Percentiles rank a stretch among this genome's conserved stretches.
Evolutionary conservation across 345 rosid genomes (phyloP).

Genomic region (Salix caprea): DNA sequence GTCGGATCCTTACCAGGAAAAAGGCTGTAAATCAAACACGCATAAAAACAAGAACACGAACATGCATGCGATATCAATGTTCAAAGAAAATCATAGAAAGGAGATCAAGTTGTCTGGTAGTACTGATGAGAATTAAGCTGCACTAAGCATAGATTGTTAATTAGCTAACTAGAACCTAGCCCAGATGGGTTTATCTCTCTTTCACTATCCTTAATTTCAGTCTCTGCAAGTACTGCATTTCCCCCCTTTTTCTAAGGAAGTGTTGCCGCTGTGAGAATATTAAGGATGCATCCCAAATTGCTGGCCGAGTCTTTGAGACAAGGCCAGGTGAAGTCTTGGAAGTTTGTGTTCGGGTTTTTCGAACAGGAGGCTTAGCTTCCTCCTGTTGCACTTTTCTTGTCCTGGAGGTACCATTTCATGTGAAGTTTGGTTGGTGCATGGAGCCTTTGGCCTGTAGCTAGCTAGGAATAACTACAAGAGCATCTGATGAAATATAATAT

Average conservation of each 20-base stretch:
- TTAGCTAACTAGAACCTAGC: not conserved
- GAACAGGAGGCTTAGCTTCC: not conserved
- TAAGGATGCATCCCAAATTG: too few species aligned
- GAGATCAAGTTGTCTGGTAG: conserved; percentile 10
- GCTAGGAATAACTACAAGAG: not conserved
- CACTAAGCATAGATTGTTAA: not conserved
- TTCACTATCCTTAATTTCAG: not conserved
- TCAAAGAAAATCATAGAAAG: not conserved
- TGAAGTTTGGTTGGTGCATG: not conserved
- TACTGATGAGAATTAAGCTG: conserved; percentile 4
- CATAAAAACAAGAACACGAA: not conserved
- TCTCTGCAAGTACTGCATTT: not conserved
- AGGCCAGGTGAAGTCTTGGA: not conserved
- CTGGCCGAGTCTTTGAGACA: too few species aligned
- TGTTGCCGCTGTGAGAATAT: not conserved
- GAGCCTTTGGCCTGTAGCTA: not conserved
- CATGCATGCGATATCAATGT: not conserved
- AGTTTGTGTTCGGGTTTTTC: not conserved
- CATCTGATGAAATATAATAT: not conserved
- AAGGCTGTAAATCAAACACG: conserved; percentile 6
- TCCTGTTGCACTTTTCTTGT: not conserved
- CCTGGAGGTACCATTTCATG: not conserved
- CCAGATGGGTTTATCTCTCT: not conserved
- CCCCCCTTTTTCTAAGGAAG: too few species aligned
- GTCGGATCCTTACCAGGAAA: not conserved